These are phyloP conservation scores for Astrothelium macrocarpum DNA, from an alignment of 495 filamentous ascomycete species.

Conservation along the genomic window DNA sequence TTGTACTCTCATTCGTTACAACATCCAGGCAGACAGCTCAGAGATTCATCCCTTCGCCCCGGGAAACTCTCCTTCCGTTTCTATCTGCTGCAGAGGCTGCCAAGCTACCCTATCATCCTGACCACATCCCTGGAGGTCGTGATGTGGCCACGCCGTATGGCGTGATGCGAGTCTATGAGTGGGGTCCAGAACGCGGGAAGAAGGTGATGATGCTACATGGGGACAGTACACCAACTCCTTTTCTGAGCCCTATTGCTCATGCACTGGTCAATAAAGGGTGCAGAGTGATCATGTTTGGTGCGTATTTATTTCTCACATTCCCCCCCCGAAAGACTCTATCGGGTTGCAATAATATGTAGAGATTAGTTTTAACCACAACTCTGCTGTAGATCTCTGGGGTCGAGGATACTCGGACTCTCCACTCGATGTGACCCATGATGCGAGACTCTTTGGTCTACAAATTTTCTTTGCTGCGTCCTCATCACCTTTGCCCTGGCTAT, in stretches of 20 bases:
- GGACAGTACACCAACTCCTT: not conserved
- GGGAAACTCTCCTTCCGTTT: not conserved
- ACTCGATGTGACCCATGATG: constrained; percentile 6
- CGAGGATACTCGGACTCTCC: constrained; percentile 30
- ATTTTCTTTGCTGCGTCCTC: constrained; percentile 13
- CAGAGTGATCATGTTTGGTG: not conserved
- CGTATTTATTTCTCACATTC: not conserved
- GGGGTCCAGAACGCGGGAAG: not conserved
- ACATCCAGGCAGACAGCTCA: too few species aligned
- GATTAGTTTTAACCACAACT: constrained; percentile 15
- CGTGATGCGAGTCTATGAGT: not conserved
- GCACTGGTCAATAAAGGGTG: not conserved
- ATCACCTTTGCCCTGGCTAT: constrained; percentile 14
- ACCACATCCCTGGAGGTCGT: not conserved
- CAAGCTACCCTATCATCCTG: not conserved
- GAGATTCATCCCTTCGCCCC: not conserved
- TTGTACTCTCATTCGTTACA: too few species aligned
- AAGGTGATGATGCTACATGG: not conserved
- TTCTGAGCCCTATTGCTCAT: not conserved
- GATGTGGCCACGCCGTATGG: not conserved
- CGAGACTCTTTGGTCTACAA: constrained; percentile 10
- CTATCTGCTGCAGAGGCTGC: not conserved
- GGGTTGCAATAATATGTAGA: not conserved
- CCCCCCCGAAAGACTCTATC: not conserved
- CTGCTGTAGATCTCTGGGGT: constrained; percentile 14